A percentile compares a stretch with the other conserved stretches of the same genome.
Evolutionary conservation across 306 rosid genomes (phyloP).

Genomic region (Vigna unguiculata): DNA sequence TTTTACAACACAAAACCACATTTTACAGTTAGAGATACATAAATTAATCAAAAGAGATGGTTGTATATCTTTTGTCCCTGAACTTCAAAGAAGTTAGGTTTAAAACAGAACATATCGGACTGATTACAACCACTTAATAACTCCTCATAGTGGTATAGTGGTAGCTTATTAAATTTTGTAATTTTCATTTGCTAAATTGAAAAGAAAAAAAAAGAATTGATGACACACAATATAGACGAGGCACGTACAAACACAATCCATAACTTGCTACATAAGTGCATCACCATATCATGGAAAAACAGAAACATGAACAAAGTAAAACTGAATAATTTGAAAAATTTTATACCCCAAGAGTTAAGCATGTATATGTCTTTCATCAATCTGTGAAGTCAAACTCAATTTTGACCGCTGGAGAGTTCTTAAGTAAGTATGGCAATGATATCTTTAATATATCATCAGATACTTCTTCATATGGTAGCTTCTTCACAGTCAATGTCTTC

Average conservation of each 20-base stretch:
- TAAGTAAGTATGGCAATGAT: neutral
- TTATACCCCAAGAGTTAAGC: neutral
- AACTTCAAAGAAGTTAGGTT: no score
- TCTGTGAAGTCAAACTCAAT: neutral
- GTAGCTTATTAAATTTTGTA: neutral
- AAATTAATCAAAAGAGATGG: no score
- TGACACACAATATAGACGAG: neutral
- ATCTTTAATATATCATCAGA: neutral
- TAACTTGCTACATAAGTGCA: neutral
- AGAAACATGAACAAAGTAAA: neutral
- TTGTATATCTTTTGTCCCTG: no score
- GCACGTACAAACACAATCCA: neutral
- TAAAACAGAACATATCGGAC: no score
- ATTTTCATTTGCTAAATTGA: neutral
- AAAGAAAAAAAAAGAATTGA: neutral
- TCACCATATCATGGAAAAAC: neutral
- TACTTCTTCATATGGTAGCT: neutral
- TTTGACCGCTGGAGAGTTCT: neutral
- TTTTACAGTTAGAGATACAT: neutral
- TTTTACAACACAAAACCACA: neutral
- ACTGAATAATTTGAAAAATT: neutral
- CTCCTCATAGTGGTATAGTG: no score
- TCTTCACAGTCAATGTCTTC: constrained; percentile 18
- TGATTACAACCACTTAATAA: no score
- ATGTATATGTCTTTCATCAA: neutral